A percentile compares a stretch with the other conserved stretches of the same genome.
Conservation (phyloP, 164 flowering plant species). For the Annona squamosa region DNA sequence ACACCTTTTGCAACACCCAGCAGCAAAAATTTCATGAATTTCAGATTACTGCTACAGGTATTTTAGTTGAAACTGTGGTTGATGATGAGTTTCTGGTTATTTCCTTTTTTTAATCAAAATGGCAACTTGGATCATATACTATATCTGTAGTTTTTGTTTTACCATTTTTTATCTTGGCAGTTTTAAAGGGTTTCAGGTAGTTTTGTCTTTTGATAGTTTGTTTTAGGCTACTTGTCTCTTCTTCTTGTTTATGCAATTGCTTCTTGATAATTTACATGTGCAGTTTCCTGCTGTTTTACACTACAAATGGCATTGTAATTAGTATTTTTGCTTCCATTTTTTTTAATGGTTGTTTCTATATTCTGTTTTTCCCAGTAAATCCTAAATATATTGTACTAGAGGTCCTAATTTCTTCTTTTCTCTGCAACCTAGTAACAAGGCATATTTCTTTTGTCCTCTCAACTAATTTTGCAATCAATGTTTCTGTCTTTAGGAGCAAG, state of each 20-base stretch:
- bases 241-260: no score
- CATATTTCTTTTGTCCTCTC: background rate
- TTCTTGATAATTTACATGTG: background rate
- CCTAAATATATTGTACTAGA: background rate
- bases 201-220: no score
- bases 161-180: no score
- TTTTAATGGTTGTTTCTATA: background rate
- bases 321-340: background rate
- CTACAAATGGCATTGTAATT: background rate
- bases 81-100: background rate
- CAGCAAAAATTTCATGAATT: background rate
- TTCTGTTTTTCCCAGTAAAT: background rate
- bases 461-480: background rate
- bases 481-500: conserved; percentile 36
- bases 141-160: no score
- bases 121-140: no score
- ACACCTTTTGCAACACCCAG: background rate
- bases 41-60: background rate
- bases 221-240: background rate
- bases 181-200: background rate
- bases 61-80: background rate
- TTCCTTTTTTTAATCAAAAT: no score
- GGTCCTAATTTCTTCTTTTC: background rate
- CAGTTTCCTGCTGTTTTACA: background rate
- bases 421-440: background rate